Evolutionary conservation across 2,329 filamentous ascomycete genomes (phyloP).

Genomic region (Coniochaeta sp.): DNA sequence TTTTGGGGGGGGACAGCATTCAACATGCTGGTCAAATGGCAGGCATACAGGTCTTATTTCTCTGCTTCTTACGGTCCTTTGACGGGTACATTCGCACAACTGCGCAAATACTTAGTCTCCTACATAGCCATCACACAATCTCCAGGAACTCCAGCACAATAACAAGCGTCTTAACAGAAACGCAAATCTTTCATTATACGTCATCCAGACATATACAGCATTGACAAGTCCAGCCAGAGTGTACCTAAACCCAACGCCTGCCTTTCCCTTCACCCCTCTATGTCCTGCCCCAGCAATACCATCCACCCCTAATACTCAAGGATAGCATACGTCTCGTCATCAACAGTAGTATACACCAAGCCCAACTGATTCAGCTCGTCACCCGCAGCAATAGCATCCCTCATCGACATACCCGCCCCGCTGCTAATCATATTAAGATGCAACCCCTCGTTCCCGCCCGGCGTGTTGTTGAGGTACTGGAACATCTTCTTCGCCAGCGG

Average conservation of each 20-base stretch:
- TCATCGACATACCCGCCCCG: slow-evolving; percentile 55
- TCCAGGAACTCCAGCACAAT: not conserved
- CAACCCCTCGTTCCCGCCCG: slow-evolving; percentile 74
- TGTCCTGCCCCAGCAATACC: not conserved
- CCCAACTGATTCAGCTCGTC: slow-evolving; percentile 72
- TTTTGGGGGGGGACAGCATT: slow-evolving; percentile 6
- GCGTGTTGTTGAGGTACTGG: slow-evolving; percentile 57
- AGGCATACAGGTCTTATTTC: not conserved
- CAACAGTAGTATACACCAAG: slow-evolving; percentile 81
- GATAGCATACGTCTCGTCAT: slow-evolving; percentile 87
- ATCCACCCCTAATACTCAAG: slow-evolving; percentile 50
- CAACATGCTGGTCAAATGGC: slow-evolving; percentile 8
- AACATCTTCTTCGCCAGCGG: slow-evolving; percentile 62
- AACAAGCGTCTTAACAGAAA: no score
- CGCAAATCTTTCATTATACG: not conserved
- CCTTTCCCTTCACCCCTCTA: not conserved
- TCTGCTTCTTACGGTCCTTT: not conserved
- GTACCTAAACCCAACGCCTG: not conserved
- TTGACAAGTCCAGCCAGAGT: not conserved
- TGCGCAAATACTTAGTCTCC: not conserved
- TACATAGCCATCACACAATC: not conserved
- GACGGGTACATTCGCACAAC: not conserved
- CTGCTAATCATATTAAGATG: slow-evolving; percentile 72
- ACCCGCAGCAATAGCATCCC: slow-evolving; percentile 67
- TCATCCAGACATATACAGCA: not conserved